Percentiles rank a stretch among this genome's conserved stretches.
These are phyloP conservation scores for Silene conica DNA, from an alignment of 148 eudicot species.

Conservation along the genomic window DNA sequence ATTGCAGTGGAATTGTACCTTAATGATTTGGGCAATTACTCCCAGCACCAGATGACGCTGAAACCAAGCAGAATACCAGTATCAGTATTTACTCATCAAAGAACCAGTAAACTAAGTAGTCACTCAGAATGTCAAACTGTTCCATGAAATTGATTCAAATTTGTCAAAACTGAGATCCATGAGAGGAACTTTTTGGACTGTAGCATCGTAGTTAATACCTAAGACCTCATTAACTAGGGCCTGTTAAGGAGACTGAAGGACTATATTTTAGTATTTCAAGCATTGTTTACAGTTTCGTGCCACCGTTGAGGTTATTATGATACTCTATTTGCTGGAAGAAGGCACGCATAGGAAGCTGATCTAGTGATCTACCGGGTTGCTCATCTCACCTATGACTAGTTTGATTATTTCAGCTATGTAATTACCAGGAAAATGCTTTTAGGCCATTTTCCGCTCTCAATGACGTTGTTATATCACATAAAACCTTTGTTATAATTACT, in stretches of 20 bases:
- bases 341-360: neutral
- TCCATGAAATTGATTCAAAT: neutral
- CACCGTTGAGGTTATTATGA: neutral
- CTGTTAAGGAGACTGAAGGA: neutral
- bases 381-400: neutral
- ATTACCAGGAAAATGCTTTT: neutral
- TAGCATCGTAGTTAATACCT: neutral
- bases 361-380: neutral
- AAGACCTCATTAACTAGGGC: neutral
- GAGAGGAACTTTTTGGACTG: neutral
- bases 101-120: neutral
- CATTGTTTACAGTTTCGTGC: neutral
- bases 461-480: neutral
- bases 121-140: neutral
- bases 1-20: constrained; percentile 42
- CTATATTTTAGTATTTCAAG: neutral
- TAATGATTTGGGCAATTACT: constrained; percentile 91
- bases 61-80: constrained; percentile 15
- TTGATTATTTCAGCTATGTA: neutral
- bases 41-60: constrained; percentile 99
- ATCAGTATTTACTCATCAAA: constrained; percentile 23
- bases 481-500: neutral
- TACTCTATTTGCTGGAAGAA: neutral
- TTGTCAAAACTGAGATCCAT: neutral
- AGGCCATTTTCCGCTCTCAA: neutral